Base-by-base conservation (phyloP, 352 stramenopile genomes). In the Phytophthora citrophthora region DNA sequence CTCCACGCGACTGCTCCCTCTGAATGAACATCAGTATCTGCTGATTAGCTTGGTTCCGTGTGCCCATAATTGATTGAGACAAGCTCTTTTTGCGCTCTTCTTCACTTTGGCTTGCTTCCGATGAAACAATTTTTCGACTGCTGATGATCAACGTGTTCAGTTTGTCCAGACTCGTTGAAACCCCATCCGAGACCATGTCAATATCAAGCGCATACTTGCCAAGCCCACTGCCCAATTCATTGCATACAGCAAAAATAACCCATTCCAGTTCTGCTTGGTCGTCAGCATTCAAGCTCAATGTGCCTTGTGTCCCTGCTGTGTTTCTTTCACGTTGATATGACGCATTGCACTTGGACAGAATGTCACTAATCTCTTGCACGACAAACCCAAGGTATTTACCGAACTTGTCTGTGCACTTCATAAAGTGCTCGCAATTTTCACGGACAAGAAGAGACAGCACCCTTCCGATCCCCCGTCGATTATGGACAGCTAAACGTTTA, bases 321-420 rank as follows among this genome's bases (percentile, higher is more conserved):
- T 34, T 34, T 34, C 29, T 34, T 34, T 13, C 29, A 34, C 12
- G 18, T 26, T 39, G 43, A 32, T 18, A 18, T 45, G 27, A n/a
- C 9, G 36, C 12, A 26, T 53, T 64, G 24, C 67, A 73, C 20
- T 63, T 62, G 34, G 70, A 74, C 11, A 91, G 62, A 20, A 93
- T 83, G 44, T 78, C 68, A n/a, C 79, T 76, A n/a, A 95, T 88
- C 48, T 91, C 79, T 64, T 89, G 72, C 15, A 96, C 74, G 5
- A 95, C 79, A 51, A 88, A 84, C 16, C 79, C 81, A 16, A 96
- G 63, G 47, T 94, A 93, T 49, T 81, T 89, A n/a, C 88, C 88
- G 68, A 95, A 95, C 24, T 71, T 62, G 10, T 94, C 83, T 0
- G 80, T 60, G 0, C 53, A 79, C 29, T 78, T 78, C 67, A 93